These are phyloP conservation scores for Endoconidiophora laricicola DNA, from an alignment of 2,329 filamentous ascomycete genomes.

Conservation along the genomic window DNA sequence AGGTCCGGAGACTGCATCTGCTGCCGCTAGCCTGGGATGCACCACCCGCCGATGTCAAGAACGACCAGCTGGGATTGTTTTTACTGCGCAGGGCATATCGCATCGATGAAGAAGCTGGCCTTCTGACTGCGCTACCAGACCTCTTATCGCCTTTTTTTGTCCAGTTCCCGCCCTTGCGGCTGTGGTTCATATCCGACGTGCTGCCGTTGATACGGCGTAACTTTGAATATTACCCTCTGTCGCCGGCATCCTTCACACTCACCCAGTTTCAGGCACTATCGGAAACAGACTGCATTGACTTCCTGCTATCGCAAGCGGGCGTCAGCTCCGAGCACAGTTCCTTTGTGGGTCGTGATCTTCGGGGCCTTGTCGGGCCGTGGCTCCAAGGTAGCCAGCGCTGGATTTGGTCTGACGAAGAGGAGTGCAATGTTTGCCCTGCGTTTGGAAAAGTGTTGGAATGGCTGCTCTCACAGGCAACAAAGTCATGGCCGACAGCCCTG, in stretches of 20 bases:
- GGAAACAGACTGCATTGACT: constrained; percentile 40
- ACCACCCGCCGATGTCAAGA: constrained; percentile 28
- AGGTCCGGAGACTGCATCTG: constrained; percentile 45
- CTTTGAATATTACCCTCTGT: constrained; percentile 49
- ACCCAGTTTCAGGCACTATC: constrained; percentile 45
- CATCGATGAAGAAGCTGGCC: constrained; percentile 56
- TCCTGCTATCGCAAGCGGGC: constrained; percentile 43
- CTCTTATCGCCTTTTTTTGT: constrained; percentile 53
- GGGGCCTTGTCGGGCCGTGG: constrained; percentile 57
- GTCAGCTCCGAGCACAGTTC: constrained; percentile 22
- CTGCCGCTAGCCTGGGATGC: constrained; percentile 37
- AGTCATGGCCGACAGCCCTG: constrained; percentile 45
- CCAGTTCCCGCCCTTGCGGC: constrained; percentile 41
- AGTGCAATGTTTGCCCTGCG: constrained; percentile 30
- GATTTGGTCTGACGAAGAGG: constrained; percentile 16
- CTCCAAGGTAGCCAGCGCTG: constrained; percentile 28
- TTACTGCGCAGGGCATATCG: constrained; percentile 49
- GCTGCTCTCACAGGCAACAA: constrained; percentile 42
- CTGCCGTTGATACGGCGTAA: constrained; percentile 53
- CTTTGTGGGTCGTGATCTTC: constrained; percentile 45
- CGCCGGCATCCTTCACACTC: constrained; percentile 34
- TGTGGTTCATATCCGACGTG: constrained; percentile 52
- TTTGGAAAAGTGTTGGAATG: constrained; percentile 57
- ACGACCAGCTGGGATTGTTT: constrained; percentile 45
- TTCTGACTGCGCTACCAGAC: constrained; percentile 50